Conservation (phyloP, 495 filamentous ascomycete genomes). For the Hypoxylon fragiforme region DNA sequence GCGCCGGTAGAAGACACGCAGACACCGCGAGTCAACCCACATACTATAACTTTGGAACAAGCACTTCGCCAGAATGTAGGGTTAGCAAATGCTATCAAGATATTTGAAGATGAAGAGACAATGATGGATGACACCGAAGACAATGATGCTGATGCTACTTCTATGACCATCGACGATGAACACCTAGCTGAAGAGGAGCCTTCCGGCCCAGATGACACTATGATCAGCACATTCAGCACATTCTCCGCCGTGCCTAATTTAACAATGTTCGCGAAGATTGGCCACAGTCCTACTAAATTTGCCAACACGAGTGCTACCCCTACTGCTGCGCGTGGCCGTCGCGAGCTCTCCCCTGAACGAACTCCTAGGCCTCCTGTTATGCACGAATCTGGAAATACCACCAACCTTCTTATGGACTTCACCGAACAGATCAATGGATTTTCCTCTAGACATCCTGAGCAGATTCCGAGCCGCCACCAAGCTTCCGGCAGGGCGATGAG, state of each 20-base stretch:
- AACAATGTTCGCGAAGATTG: conserved; percentile 78
- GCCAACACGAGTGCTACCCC: conserved; percentile 40
- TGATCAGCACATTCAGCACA: conserved; percentile 69
- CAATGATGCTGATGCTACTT: conserved; percentile 32
- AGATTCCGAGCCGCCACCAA: conserved; percentile 30
- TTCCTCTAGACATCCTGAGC: conserved; percentile 51
- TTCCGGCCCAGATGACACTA: conserved; percentile 68
- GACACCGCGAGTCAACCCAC: too few relatives aligned
- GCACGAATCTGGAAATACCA: conserved; percentile 56
- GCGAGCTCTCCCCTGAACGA: conserved; percentile 53
- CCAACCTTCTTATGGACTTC: conserved; percentile 84
- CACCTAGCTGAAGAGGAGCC: conserved; percentile 38
- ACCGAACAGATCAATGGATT: conserved; percentile 67
- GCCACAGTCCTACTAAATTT: conserved; percentile 56
- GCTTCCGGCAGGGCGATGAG: conserved; percentile 13
- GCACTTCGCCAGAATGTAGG: conserved; percentile 47
- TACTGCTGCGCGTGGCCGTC: conserved; percentile 11
- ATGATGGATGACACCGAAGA: conserved; percentile 30
- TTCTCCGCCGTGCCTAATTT: conserved; percentile 89
- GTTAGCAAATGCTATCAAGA: conserved; percentile 50
- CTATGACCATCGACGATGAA: conserved; percentile 24
- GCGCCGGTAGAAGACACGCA: too few relatives aligned
- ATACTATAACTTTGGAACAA: conserved; percentile 45
- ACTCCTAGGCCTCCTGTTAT: conserved; percentile 53
- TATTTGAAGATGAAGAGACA: conserved; percentile 56